Evolutionary conservation across 2,329 filamentous ascomycete genomes (phyloP).

Genomic region (Microdochium trichocladiopsis): DNA sequence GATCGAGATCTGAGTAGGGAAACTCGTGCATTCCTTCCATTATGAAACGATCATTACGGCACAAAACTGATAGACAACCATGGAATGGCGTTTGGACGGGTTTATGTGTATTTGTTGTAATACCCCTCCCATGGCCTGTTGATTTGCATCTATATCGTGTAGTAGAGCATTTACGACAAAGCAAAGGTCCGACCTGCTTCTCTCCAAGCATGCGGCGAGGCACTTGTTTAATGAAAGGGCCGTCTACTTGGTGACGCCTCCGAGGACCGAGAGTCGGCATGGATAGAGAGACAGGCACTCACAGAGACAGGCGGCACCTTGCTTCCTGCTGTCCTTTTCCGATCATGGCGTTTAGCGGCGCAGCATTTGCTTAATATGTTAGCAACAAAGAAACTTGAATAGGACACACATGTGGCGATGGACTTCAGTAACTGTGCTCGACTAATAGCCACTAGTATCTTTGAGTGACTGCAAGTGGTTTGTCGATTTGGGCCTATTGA

Average conservation of each 20-base stretch:
- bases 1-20: slow-evolving; percentile 46
- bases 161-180: neutral
- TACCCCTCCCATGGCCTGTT: neutral
- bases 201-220: neutral
- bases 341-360: neutral
- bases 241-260: too few relatives aligned
- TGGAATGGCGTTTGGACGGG: neutral
- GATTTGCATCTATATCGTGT: neutral
- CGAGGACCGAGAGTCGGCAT: neutral
- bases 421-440: too few relatives aligned
- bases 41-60: neutral
- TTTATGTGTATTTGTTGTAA: neutral
- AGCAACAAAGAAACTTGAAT: neutral
- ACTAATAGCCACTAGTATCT: too few relatives aligned
- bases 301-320: neutral
- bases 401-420: neutral
- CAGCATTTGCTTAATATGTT: neutral
- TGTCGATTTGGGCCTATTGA: too few relatives aligned
- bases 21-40: neutral
- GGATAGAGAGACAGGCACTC: neutral
- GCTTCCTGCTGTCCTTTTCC: neutral
- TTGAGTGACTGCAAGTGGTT: too few relatives aligned
- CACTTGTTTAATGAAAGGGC: too few relatives aligned
- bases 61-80: neutral
- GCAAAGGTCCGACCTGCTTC: neutral